phyloP scores from a whole-genome alignment of 1,284 basidiomycete species.

The Irpex lacteus region DNA sequence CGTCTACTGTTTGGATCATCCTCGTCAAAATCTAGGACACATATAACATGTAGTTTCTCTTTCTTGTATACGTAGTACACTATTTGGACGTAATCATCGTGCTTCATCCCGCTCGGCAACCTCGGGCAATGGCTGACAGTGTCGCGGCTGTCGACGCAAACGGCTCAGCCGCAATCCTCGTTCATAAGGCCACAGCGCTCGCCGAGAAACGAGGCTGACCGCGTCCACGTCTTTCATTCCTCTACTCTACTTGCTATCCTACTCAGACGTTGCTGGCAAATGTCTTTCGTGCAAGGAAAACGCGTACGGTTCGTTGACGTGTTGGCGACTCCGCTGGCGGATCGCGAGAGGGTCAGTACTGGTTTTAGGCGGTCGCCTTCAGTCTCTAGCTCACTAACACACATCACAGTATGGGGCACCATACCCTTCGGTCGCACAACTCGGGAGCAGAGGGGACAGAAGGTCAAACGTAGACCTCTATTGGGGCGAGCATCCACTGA shows the following conservation, averaged over 20 bases:
- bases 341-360: constrained; percentile 28
- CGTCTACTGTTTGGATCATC: neutral
- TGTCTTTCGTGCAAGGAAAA: neutral
- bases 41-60: neutral
- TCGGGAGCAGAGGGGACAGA: constrained; percentile 31
- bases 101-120: too few species aligned
- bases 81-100: neutral
- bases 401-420: constrained; percentile 20
- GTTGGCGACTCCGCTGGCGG: constrained; percentile 25
- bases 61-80: neutral
- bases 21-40: neutral
- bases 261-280: neutral
- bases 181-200: neutral
- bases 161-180: neutral
- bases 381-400: constrained; percentile 2
- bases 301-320: constrained; percentile 27
- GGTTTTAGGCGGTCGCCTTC: neutral
- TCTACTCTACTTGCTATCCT: neutral
- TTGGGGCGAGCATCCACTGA: constrained; percentile 31
- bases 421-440: constrained; percentile 40
- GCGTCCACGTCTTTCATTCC: neutral
- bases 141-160: neutral
- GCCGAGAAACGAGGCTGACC: neutral
- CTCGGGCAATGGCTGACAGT: neutral
- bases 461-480: constrained; percentile 32